Percentiles rank a stretch among this genome's conserved stretches.
phyloP scores from a whole-genome alignment of 164 flowering plant species.

The Malania oleifera region DNA sequence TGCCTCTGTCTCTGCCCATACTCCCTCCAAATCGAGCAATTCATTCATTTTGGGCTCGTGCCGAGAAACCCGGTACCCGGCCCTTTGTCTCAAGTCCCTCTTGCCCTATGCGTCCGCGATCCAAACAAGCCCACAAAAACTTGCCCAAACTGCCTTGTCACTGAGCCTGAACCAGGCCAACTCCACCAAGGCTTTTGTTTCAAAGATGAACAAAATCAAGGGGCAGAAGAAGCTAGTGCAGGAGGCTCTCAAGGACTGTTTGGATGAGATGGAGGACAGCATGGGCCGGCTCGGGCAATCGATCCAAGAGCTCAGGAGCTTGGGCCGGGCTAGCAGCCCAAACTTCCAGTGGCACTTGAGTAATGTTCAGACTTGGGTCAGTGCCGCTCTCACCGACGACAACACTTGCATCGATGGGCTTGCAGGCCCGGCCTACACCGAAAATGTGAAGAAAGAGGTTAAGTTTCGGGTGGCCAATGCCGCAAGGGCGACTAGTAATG shows the following conservation, averaged over 20 bases:
- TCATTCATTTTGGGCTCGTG: constrained; percentile 22
- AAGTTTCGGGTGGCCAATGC: constrained; percentile 22
- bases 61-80: constrained; percentile 18
- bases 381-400: constrained; percentile 24
- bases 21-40: constrained; percentile 4
- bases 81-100: constrained; percentile 21
- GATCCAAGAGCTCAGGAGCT: constrained; percentile 13
- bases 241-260: constrained; percentile 23
- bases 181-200: constrained; percentile 11
- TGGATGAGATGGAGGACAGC: constrained; percentile 11
- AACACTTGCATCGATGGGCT: constrained; percentile 26
- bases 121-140: constrained; percentile 10
- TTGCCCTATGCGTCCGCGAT: constrained; percentile 13
- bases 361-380: constrained; percentile 30
- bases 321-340: constrained; percentile 3
- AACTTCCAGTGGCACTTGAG: constrained; percentile 27
- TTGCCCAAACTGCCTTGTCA: constrained; percentile 21
- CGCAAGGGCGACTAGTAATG: constrained; percentile 44
- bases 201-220: constrained; percentile 5
- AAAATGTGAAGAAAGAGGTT: constrained; percentile 28
- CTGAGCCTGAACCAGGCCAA: constrained; percentile 17
- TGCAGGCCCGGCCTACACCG: constrained; percentile 25
- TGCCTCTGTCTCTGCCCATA: background rate
- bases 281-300: constrained; percentile 20
- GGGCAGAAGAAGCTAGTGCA: constrained; percentile 14